phyloP scores from a whole-genome alignment of 2,329 filamentous ascomycete species.

The Pseudocercospora fijiensis region DNA sequence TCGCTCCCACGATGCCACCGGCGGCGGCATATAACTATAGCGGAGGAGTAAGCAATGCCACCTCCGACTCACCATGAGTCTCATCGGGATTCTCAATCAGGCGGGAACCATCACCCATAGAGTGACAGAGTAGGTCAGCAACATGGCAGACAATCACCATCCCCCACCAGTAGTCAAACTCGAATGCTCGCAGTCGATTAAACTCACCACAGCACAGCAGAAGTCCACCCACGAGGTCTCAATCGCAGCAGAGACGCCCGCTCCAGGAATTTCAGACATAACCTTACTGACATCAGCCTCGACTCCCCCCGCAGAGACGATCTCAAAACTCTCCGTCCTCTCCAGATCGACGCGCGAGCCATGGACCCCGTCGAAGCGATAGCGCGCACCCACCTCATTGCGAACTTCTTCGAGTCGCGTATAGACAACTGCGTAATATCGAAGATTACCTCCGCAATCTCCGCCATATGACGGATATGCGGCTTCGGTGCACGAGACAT shows the following conservation, averaged over 20 bases:
- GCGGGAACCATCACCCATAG: no score
- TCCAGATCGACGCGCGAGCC: background rate
- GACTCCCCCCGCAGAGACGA: background rate
- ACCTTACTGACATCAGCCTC: background rate
- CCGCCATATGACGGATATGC: background rate
- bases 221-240: background rate
- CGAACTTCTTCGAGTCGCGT: background rate
- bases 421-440: constrained; percentile 1
- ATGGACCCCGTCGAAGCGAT: background rate
- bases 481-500: background rate
- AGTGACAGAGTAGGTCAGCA: background rate
- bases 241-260: background rate
- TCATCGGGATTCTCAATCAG: no score
- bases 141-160: background rate
- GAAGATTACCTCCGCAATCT: background rate
- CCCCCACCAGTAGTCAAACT: background rate
- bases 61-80: background rate
- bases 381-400: background rate
- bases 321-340: background rate
- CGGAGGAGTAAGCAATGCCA: background rate
- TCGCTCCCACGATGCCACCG: background rate
- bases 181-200: background rate
- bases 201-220: background rate
- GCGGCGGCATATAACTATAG: background rate
- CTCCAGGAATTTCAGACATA: background rate